These are phyloP conservation scores for Xylaria sp. DNA, from an alignment of 2,329 filamentous ascomycete species.

Conservation along the genomic window DNA sequence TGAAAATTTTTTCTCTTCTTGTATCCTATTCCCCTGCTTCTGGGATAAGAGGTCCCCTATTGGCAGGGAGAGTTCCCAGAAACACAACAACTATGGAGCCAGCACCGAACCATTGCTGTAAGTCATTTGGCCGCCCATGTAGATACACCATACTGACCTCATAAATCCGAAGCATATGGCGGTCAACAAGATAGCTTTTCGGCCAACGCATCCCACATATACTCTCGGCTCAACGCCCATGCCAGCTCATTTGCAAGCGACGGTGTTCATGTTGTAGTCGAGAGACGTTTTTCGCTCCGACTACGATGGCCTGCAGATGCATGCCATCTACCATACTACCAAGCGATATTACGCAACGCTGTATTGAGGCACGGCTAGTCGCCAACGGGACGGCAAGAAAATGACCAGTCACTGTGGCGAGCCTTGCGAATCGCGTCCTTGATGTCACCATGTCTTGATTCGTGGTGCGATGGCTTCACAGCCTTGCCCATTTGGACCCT, in stretches of 20 bases:
- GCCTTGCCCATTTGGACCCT: conserved; percentile 6
- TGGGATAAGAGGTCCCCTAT: conserved; percentile 21
- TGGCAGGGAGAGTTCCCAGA: conserved; percentile 19
- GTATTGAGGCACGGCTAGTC: conserved; percentile 5
- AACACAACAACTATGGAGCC: conserved; percentile 22
- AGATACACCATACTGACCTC: conserved; percentile 26
- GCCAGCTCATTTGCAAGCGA: conserved; percentile 11
- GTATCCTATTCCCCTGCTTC: conserved; percentile 23
- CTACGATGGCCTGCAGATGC: conserved; percentile 19
- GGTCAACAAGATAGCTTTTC: conserved; percentile 16
- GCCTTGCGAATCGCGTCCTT: conserved; percentile 18
- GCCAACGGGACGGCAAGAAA: conserved; percentile 9
- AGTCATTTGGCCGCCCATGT: conserved; percentile 24
- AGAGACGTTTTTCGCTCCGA: neutral
- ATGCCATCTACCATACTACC: conserved; percentile 15
- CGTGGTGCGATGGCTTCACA: conserved; percentile 18
- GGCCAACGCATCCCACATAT: conserved; percentile 5
- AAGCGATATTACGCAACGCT: conserved; percentile 1
- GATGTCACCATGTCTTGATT: conserved; percentile 18
- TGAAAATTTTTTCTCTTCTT: conserved; percentile 13
- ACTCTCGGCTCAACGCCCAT: conserved; percentile 10
- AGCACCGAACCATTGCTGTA: conserved; percentile 22
- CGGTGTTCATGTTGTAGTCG: neutral
- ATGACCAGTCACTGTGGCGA: conserved; percentile 24
- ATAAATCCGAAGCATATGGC: conserved; percentile 19